Conservation (phyloP, 2,329 filamentous ascomycete genomes). For the Colletotrichum chrysophilum region DNA sequence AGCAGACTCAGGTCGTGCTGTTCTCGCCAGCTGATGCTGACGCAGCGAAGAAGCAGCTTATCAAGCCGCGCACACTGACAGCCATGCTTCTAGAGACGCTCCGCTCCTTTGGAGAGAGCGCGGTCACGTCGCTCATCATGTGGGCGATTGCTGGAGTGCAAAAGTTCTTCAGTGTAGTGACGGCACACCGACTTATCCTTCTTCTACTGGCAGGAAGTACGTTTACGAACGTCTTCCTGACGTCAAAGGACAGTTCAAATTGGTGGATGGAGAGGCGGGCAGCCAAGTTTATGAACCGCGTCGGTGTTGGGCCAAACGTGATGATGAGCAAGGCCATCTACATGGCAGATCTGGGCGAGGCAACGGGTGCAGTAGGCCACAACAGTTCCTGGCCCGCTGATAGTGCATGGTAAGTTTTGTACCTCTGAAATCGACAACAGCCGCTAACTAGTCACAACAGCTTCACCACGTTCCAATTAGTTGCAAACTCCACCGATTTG, state of each 20-base stretch:
- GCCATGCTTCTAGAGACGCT: slow-evolving; percentile 76
- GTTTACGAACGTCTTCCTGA: slow-evolving; percentile 75
- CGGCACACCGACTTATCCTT: slow-evolving; percentile 78
- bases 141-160: slow-evolving; percentile 72
- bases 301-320: slow-evolving; percentile 80
- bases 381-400: slow-evolving; percentile 42
- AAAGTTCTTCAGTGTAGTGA: slow-evolving; percentile 70
- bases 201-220: slow-evolving; percentile 71
- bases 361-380: slow-evolving; percentile 43
- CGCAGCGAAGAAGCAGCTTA: slow-evolving; percentile 58
- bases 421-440: too few species aligned
- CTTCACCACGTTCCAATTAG: slow-evolving; percentile 66
- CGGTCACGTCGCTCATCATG: slow-evolving; percentile 77
- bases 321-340: slow-evolving; percentile 89
- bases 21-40: slow-evolving; percentile 58
- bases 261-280: slow-evolving; percentile 91
- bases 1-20: slow-evolving; percentile 67
- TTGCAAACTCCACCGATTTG: slow-evolving; percentile 63
- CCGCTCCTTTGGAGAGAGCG: slow-evolving; percentile 76
- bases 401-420: slow-evolving; percentile 52
- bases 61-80: slow-evolving; percentile 67
- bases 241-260: slow-evolving; percentile 72
- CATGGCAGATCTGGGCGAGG: slow-evolving; percentile 78
- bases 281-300: slow-evolving; percentile 76
- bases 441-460: slow-evolving; percentile 39